phyloP scores from a whole-genome alignment of 257 asterid species.

The Osmanthus fragrans region DNA sequence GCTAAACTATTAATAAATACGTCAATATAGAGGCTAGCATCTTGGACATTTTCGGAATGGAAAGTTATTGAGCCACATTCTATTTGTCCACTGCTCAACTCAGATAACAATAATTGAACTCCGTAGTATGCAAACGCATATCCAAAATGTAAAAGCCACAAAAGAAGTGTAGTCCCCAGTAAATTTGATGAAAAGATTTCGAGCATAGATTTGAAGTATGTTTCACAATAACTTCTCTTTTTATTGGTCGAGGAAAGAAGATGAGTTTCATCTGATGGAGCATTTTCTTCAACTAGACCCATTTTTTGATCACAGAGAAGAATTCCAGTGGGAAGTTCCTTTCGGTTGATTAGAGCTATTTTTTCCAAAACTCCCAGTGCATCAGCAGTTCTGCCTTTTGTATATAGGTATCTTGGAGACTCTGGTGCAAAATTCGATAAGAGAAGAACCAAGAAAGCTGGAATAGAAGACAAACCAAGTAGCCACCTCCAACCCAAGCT shows the following conservation, averaged over 20 bases:
- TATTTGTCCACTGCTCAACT: background rate
- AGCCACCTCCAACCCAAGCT: slow-evolving; percentile 52
- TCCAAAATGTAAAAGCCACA: slow-evolving; percentile 7
- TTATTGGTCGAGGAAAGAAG: background rate
- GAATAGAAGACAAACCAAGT: slow-evolving; percentile 35
- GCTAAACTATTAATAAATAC: background rate
- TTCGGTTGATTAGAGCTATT: slow-evolving; percentile 27
- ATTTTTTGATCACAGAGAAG: slow-evolving; percentile 27
- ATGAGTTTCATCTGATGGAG: slow-evolving; percentile 8
- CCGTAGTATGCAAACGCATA: slow-evolving; percentile 12
- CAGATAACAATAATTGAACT: background rate
- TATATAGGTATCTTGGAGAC: slow-evolving; percentile 39
- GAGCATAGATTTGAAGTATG: background rate
- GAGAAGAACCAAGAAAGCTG: slow-evolving; percentile 32
- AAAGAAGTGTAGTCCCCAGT: slow-evolving; percentile 5
- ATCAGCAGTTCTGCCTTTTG: slow-evolving; percentile 31
- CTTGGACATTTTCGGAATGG: background rate
- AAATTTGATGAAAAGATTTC: slow-evolving; percentile 3
- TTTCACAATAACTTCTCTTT: background rate
- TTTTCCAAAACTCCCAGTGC: slow-evolving; percentile 31
- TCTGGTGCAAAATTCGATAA: slow-evolving; percentile 29
- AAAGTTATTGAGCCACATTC: background rate
- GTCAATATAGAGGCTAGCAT: background rate
- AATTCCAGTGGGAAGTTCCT: slow-evolving; percentile 35
- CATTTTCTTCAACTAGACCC: slow-evolving; percentile 13